Percentiles rank a stretch among this genome's conserved stretches.
Conservation (phyloP, 2,329 filamentous ascomycete species). For the Clonostachys sp. region DNA sequence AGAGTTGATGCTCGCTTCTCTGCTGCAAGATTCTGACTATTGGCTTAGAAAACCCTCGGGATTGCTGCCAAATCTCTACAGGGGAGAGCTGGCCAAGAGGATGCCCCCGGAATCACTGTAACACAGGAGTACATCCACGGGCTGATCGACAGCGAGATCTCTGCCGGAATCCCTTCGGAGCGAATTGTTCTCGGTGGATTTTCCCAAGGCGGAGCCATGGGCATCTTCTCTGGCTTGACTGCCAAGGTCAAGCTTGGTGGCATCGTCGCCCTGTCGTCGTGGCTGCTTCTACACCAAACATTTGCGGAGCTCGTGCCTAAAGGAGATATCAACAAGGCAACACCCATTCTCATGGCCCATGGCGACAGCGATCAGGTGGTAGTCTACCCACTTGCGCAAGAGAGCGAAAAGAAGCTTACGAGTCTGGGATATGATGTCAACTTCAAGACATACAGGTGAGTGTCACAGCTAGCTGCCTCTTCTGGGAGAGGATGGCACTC, state of each 20-base stretch:
- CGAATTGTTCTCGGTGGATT: constrained; percentile 86
- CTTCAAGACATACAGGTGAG: constrained; percentile 72
- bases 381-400: constrained; percentile 60
- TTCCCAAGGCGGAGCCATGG: constrained; percentile 84
- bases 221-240: constrained; percentile 76
- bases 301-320: constrained; percentile 33
- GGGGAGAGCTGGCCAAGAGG: constrained; percentile 35
- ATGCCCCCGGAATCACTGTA: constrained; percentile 69
- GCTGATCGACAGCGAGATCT: constrained; percentile 76
- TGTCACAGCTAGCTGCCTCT: not conserved
- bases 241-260: constrained; percentile 72
- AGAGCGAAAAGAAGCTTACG: constrained; percentile 63
- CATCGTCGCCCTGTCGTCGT: constrained; percentile 80
- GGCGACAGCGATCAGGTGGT: constrained; percentile 76
- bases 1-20: not conserved
- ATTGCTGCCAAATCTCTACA: constrained; percentile 20
- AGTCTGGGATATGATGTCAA: constrained; percentile 68
- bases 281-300: constrained; percentile 60
- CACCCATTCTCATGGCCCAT: constrained; percentile 85
- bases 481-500: no score
- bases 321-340: constrained; percentile 53
- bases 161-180: constrained; percentile 73
- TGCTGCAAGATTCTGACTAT: not conserved
- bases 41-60: constrained; percentile 23
- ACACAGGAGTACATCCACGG: constrained; percentile 73